A percentile compares a stretch with the other conserved stretches of the same genome.
phyloP scores from a whole-genome alignment of 306 rosid species.

The Trifolium subterraneum region DNA sequence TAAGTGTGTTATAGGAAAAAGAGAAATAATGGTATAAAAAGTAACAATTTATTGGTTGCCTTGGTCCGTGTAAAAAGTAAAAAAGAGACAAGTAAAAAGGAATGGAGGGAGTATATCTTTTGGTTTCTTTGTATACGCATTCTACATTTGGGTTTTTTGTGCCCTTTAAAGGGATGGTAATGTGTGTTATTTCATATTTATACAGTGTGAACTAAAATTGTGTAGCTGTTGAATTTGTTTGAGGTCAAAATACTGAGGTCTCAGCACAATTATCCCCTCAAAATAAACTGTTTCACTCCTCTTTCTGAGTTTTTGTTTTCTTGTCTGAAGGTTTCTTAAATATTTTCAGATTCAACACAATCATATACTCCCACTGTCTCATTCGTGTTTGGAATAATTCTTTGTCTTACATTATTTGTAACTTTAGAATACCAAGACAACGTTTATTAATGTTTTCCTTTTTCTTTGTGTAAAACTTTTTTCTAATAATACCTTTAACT shows the following conservation, averaged over 20 bases:
- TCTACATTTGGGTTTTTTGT: neutral
- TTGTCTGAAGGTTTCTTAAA: constrained; percentile 24
- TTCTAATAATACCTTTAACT: neutral
- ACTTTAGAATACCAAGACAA: neutral
- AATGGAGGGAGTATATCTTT: neutral
- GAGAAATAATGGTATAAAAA: no score
- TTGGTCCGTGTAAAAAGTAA: no score
- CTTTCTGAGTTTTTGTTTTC: neutral
- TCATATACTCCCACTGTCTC: neutral
- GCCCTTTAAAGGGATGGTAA: constrained; percentile 2
- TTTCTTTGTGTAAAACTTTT: neutral
- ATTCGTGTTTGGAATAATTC: neutral
- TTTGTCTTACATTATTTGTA: neutral
- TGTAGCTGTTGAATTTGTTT: no score
- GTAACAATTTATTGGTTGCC: no score
- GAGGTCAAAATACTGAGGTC: no score
- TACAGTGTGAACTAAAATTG: no score
- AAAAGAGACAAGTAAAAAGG: no score
- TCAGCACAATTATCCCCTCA: neutral
- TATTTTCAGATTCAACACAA: constrained; percentile 7
- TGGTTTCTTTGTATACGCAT: constrained; percentile 13
- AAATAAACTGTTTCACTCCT: neutral
- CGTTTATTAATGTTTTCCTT: no score
- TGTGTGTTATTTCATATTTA: no score
- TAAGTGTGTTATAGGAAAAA: no score